These are phyloP conservation scores for Kwoniella dendrophila DNA, from an alignment of 768 basidiomycete species.

Conservation along the genomic window DNA sequence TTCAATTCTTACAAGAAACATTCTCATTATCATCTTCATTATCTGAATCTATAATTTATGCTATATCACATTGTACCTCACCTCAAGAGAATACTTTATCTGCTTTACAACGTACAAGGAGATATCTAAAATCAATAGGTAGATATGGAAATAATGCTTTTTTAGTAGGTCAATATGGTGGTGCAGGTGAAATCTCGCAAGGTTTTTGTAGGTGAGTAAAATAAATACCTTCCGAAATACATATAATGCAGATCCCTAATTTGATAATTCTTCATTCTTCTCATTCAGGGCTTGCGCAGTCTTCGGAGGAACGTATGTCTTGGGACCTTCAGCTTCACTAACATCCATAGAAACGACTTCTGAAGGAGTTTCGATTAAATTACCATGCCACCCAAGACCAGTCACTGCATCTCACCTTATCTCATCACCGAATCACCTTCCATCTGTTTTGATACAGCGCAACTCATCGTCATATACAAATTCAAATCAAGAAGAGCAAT, in stretches of 20 bases:
- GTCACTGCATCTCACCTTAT: constrained; percentile 41
- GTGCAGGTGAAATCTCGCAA: constrained; percentile 86
- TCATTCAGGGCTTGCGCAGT: constrained; percentile 74
- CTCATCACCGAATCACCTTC: constrained; percentile 35
- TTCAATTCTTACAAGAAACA: constrained; percentile 65
- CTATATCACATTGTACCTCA: constrained; percentile 71
- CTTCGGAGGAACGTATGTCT: constrained; percentile 59
- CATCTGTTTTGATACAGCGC: not conserved
- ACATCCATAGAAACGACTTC: constrained; percentile 20
- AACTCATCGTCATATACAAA: not conserved
- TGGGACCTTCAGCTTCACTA: constrained; percentile 50
- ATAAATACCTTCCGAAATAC: constrained; percentile 48
- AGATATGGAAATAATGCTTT: constrained; percentile 86
- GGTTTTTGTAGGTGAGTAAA: constrained; percentile 66
- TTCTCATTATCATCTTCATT: constrained; percentile 69
- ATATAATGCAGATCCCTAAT: not conserved
- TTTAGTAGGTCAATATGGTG: constrained; percentile 92
- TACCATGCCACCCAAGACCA: constrained; percentile 43
- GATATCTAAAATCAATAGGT: constrained; percentile 76
- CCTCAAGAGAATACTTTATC: constrained; percentile 66
- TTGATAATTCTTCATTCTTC: not conserved
- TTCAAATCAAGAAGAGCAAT: not conserved
- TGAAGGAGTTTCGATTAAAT: constrained; percentile 22
- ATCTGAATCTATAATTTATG: constrained; percentile 69
- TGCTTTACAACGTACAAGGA: constrained; percentile 70